Conservation (phyloP, 345 rosid genomes). For the Pistacia integerrima region DNA sequence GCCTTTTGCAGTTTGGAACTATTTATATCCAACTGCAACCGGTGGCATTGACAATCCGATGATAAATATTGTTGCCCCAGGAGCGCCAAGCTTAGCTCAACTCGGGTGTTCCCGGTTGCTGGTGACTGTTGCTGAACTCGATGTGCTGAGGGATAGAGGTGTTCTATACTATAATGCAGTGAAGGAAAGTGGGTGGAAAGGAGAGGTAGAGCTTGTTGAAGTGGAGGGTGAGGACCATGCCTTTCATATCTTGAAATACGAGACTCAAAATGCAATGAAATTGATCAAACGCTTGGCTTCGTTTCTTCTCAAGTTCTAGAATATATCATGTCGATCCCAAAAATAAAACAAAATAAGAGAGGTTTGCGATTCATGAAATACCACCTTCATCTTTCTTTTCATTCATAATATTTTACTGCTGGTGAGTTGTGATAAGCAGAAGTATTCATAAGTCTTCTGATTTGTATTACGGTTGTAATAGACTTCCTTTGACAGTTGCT, state of each 20-base stretch:
- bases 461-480: no score
- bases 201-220: slow-evolving; percentile 35
- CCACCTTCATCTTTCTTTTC: no score
- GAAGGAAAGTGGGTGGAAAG: slow-evolving; percentile 46
- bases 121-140: slow-evolving; percentile 38
- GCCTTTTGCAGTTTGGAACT: slow-evolving; percentile 22
- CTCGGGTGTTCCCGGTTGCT: slow-evolving; percentile 37
- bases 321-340: neutral
- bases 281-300: slow-evolving; percentile 40
- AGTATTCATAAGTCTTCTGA: no score
- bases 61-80: slow-evolving; percentile 34
- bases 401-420: neutral
- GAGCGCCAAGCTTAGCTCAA: slow-evolving; percentile 37
- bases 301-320: slow-evolving; percentile 24
- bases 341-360: no score
- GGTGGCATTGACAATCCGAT: slow-evolving; percentile 42
- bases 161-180: slow-evolving; percentile 28
- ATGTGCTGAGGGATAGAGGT: slow-evolving; percentile 38
- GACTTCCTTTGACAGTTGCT: no score
- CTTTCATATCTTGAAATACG: slow-evolving; percentile 37
- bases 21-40: slow-evolving; percentile 26
- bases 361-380: neutral
- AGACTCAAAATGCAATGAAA: slow-evolving; percentile 29
- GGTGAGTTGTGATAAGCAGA: neutral
- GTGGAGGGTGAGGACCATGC: slow-evolving; percentile 42